phyloP scores from a whole-genome alignment of 306 rosid genomes.

The Vachellia pachyceras region DNA sequence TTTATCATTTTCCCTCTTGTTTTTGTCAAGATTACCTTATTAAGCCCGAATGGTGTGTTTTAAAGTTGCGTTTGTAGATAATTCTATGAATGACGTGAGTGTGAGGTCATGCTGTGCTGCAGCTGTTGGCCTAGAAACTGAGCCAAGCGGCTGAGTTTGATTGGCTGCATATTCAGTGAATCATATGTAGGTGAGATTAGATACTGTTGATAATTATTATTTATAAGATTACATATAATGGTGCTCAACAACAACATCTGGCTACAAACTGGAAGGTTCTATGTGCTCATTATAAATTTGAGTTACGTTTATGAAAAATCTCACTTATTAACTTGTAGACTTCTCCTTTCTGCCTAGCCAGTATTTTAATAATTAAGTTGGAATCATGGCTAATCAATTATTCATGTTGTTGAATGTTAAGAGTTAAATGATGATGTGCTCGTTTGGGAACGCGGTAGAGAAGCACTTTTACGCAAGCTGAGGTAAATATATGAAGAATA shows the following conservation, averaged over 20 bases:
- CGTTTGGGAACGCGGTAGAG: no score
- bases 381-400: slow-evolving; percentile 9
- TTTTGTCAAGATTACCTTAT: no score
- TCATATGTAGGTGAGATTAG: not conserved
- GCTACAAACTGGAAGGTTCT: not conserved
- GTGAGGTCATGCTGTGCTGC: slow-evolving; percentile 65
- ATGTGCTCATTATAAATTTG: not conserved
- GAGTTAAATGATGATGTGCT: not conserved
- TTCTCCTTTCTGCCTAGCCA: not conserved
- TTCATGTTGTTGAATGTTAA: not conserved
- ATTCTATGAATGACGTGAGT: slow-evolving; percentile 42
- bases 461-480: no score
- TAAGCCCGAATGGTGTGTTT: not conserved
- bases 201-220: not conserved
- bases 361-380: not conserved
- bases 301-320: not conserved
- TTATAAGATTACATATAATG: not conserved
- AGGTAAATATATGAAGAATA: no score
- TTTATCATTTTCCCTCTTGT: no score
- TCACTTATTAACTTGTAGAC: not conserved
- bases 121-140: slow-evolving; percentile 33
- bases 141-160: slow-evolving; percentile 16
- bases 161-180: not conserved
- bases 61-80: not conserved
- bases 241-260: not conserved